Percentiles rank a stretch among this genome's conserved stretches.
These are phyloP conservation scores for Quercus aquifolioides DNA, from an alignment of 306 rosid species.

Conservation along the genomic window DNA sequence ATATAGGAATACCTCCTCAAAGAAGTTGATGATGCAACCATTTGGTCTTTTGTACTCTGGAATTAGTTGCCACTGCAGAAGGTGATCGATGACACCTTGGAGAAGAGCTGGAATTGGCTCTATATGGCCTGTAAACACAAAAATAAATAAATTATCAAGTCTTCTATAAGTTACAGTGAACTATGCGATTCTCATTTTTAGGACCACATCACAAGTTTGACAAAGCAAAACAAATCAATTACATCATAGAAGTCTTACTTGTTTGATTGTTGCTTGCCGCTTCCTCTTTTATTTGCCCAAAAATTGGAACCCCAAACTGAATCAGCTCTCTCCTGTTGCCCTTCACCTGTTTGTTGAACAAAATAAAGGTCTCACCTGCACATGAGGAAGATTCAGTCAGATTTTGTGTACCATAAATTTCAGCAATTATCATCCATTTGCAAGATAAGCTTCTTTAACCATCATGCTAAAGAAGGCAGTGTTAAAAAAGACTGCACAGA, in stretches of 20 bases:
- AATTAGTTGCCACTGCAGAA: constrained; percentile 85
- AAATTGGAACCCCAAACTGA: constrained; percentile 91
- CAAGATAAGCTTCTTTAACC: background rate
- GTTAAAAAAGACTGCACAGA: background rate
- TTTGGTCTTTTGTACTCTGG: constrained; percentile 98
- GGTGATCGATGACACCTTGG: constrained; percentile 75
- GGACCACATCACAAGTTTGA: constrained; percentile 6
- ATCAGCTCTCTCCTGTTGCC: constrained; percentile 93
- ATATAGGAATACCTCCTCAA: constrained; percentile 78
- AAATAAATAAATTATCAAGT: background rate
- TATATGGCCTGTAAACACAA: constrained; percentile 53
- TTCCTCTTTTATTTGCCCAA: constrained; percentile 78
- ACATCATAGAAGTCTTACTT: constrained; percentile 22
- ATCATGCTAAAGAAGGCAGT: background rate
- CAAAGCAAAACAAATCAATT: background rate
- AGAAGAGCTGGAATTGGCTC: constrained; percentile 91
- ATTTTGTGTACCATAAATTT: background rate
- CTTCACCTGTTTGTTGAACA: constrained; percentile 88
- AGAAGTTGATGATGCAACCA: constrained; percentile 87
- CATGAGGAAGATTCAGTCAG: constrained; percentile 20
- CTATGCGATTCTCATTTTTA: background rate
- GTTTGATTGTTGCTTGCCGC: constrained; percentile 43
- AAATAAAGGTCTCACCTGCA: constrained; percentile 81
- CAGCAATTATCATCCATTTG: background rate
- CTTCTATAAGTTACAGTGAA: background rate